Evolutionary conservation across 129 eudicot species (phyloP).

Genomic region (Arctium lappa): DNA sequence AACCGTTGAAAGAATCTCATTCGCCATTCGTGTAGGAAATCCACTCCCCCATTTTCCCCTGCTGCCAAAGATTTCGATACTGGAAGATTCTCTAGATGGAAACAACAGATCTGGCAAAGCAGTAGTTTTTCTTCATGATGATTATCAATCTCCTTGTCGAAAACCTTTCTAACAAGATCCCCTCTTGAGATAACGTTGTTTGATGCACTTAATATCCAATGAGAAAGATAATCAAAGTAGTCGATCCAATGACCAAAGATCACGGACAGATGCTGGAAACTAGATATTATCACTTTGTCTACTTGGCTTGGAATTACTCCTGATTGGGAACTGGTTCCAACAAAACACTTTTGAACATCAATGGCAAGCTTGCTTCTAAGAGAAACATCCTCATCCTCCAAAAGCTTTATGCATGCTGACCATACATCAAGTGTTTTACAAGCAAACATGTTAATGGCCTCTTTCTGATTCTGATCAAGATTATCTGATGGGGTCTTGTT

Average conservation of each 20-base stretch:
- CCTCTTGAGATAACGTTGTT: slow-evolving; percentile 53
- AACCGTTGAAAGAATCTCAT: slow-evolving; percentile 50
- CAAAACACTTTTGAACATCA: slow-evolving; percentile 61
- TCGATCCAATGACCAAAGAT: slow-evolving; percentile 65
- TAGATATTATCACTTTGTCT: slow-evolving; percentile 72
- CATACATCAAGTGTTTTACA: slow-evolving; percentile 58
- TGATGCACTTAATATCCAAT: slow-evolving; percentile 57
- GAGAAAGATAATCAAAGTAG: slow-evolving; percentile 61
- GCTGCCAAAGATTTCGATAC: slow-evolving; percentile 24
- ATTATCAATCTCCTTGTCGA: slow-evolving; percentile 96
- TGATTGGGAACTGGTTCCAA: slow-evolving; percentile 5
- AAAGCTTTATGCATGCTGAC: slow-evolving; percentile 76
- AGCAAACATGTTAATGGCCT: slow-evolving; percentile 42
- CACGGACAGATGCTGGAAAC: slow-evolving; percentile 71
- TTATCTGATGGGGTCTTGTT: slow-evolving; percentile 19
- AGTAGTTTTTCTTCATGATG: slow-evolving; percentile 90
- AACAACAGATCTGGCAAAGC: slow-evolving; percentile 84
- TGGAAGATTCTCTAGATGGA: slow-evolving; percentile 58
- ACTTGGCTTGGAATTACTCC: slow-evolving; percentile 75
- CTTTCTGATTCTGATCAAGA: slow-evolving; percentile 26
- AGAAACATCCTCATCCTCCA: slow-evolving; percentile 91
- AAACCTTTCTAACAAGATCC: slow-evolving; percentile 87
- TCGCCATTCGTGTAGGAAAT: slow-evolving; percentile 59
- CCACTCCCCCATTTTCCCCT: slow-evolving; percentile 17
- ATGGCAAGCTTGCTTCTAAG: slow-evolving; percentile 68